Base-by-base conservation (phyloP, 441 rosid genomes). In the Sinapis alba region DNA sequence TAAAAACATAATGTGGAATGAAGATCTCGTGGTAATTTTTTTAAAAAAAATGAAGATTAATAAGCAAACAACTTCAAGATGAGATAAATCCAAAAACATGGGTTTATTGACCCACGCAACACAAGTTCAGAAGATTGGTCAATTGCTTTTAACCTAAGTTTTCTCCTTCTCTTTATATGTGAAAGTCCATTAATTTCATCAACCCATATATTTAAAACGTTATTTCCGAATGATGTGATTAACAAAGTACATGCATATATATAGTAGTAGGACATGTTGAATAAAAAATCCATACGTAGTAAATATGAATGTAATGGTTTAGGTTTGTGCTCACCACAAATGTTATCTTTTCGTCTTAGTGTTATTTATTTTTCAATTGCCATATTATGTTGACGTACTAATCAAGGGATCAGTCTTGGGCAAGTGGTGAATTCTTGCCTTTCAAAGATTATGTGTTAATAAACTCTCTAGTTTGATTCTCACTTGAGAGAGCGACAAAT, bases 81-180 rank as follows among this genome's bases (percentile, higher is more conserved):
- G 81, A 68, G 62, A 64, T 2, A 75, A 51, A 63, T 70, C 74
- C 76, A 77, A 75, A 80, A 4, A 15, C 60, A 20, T 78, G 58
- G 75, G 66, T 10, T 68, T 73, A 73, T 64, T 62, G 65, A 63
- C 68, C 75, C 78, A 70, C 51, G 73, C 56, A 77, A 78, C 72
- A 54, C 67, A 43, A 76, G 69, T 56, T n/a, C 6, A 64, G 41
- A 69, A 71, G 23, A 67, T 65, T 80, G 68, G 84, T 81, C 83
- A 79, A 81, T 77, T 58, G 68, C 83, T 79, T 83, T 74, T 65
- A 75, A 75, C 67, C 74, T 69, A 85, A 78, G 80, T 62, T 81
- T 77, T 66, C 70, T 30, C 24, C 13, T 30, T 71, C 84, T 81
- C 81, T 83, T 81, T 81, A 43, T 75, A 77, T 81, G 85, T 75